Base-by-base conservation (phyloP, 2,329 filamentous ascomycete genomes). In the Neoarthrinium moseri region DNA sequence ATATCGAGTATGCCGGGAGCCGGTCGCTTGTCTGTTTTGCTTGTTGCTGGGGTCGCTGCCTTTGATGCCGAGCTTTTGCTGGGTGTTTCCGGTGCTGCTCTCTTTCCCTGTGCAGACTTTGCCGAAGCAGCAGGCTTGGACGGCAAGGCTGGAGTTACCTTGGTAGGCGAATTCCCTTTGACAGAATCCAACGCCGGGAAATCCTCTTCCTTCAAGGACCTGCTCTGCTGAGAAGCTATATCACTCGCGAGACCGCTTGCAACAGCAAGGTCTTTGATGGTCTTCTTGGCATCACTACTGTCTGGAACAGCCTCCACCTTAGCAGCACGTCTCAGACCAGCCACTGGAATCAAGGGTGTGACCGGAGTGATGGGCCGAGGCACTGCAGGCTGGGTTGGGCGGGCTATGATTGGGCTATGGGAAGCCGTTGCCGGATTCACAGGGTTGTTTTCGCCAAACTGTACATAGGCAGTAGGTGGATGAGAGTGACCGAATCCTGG, bases 131-230 rank as follows among this genome's bases (percentile, higher is more conserved):
- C 37, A 11, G 49, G 27, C 40, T 60, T 70, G 1, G 69, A 57
- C 3, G 67, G 55, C 17, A 65, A 51, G 2, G 59, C 61, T 0
- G 65, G 62, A 3, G 64, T 58, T 32, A 61, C 43, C 35, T 61
- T 60, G 26, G 61, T 56, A 2, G 64, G 52, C 18, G 70, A 66
- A 34, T 63, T 61, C 7, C 59, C 47, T 49, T 71, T 75, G 18
- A 70, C 64, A 8, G 75, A 67, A 49, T 77, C 71, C 5, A 85
- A 65, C 3, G 80, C 75, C 10, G 83, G 83, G 54, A 84, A 86
- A 53, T 86, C 81, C 54, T 84, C 80, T 20, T 83, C 78, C 48
- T 81, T 74, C 35, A 83, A 61, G 12, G 58, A 53, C 47, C 65
- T 65, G 3, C 60, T 63, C n/a, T 70, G 68, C 52, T 68, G 66